phyloP scores from a whole-genome alignment of 2,329 filamentous ascomycete species.

The Aphanocladium album region DNA sequence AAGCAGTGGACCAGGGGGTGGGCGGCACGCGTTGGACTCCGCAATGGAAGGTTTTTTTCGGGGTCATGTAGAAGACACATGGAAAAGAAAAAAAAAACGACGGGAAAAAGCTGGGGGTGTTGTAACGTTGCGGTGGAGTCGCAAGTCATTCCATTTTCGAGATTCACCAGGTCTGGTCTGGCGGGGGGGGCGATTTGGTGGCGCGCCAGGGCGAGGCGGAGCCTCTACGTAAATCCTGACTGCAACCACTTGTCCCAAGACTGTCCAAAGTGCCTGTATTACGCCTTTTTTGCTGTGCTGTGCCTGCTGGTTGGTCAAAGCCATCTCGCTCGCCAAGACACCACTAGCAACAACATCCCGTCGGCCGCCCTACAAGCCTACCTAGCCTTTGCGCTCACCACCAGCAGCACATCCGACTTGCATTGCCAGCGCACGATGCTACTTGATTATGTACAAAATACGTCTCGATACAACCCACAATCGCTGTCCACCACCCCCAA shows the following conservation, averaged over 20 bases:
- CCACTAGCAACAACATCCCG: not conserved
- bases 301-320: not conserved
- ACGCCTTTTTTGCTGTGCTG: not conserved
- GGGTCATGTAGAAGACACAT: not conserved
- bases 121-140: conserved; percentile 22
- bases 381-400: not conserved
- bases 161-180: not conserved
- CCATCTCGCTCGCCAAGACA: not conserved
- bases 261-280: not conserved
- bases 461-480: conserved; percentile 2
- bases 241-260: too few relatives aligned
- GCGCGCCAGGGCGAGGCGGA: not conserved
- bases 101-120: conserved; percentile 15
- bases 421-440: not conserved
- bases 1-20: not conserved
- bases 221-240: not conserved
- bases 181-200: not conserved
- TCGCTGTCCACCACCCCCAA: not conserved
- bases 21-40: not conserved
- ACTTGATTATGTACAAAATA: not conserved
- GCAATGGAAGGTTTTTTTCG: not conserved
- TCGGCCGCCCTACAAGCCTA: too few relatives aligned
- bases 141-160: not conserved
- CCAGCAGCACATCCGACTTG: not conserved
- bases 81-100: not conserved